Conservation (phyloP, 352 stramenopile genomes). For the Pseudoperonospora humuli region DNA sequence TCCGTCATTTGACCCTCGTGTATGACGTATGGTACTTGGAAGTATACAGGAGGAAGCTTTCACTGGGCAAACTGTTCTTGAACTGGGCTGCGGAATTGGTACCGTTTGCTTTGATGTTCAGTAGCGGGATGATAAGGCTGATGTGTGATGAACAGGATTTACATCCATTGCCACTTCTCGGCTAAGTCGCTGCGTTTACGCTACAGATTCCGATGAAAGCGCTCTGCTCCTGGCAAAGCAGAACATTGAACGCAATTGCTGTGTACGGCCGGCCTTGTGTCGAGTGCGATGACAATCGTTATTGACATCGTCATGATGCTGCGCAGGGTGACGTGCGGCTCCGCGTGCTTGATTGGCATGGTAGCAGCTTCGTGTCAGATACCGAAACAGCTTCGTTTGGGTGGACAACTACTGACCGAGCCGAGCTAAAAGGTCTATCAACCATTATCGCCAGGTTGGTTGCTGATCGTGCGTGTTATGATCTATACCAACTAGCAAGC, state of each 20-base stretch:
- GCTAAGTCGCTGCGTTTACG: conserved; percentile 31
- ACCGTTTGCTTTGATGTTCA: not conserved
- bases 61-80: conserved; percentile 27
- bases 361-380: not conserved
- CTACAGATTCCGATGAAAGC: conserved; percentile 32
- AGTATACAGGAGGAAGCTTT: conserved; percentile 23
- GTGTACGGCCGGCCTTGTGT: conserved; percentile 6
- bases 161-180: conserved; percentile 33
- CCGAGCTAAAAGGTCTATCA: conserved; percentile 7
- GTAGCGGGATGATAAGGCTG: not conserved
- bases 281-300: not conserved
- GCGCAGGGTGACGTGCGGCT: conserved; percentile 18
- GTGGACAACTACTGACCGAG: conserved; percentile 20
- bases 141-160: conserved; percentile 23
- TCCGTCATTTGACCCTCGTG: not conserved
- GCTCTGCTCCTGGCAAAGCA: conserved; percentile 29
- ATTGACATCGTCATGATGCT: not conserved
- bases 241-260: conserved; percentile 31
- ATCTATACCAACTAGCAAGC: not conserved
- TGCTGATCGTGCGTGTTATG: not conserved
- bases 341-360: conserved; percentile 12
- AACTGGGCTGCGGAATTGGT: conserved; percentile 55
- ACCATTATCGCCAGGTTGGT: conserved; percentile 37
- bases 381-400: conserved; percentile 8
- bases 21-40: too few species aligned